Base-by-base conservation (phyloP, 2,329 filamentous ascomycete genomes). In the Talaromyces sp. region DNA sequence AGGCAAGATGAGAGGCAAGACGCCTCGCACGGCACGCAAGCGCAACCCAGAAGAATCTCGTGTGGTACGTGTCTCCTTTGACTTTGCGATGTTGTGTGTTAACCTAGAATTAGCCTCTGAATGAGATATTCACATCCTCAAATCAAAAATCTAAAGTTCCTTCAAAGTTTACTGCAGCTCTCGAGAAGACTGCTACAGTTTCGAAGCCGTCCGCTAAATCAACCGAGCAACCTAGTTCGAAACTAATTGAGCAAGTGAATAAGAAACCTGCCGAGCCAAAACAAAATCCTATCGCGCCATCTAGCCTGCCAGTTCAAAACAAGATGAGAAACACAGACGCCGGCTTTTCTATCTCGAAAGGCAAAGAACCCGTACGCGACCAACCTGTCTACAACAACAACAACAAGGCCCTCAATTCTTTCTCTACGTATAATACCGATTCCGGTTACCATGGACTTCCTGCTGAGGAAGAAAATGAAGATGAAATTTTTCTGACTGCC, bases 391-490 rank as follows among this genome's bases (percentile, higher is more conserved):
- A n/a, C n/a, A n/a, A n/a, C 58, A 46, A 43, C n/a, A 46, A 46
- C 10, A 68, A 61, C 35, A 68, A 71, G 46, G 71, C 71, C 43
- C 61, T 73, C 62, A 77, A 75, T 65, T 75, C 75, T 1, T 74
- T 75, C 59, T 67, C 72, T 1, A 71, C 72, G 54, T 74, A 73
- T 51, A 77, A 78, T 57, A 75, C 75, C 4, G 77, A 79, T 63
- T 80, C 79, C 0, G 79, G 78, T 10, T 80, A 80, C 59, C 77
- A 80, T 70, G 77, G 76, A 46, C 75, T 79, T 70, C 68, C 70
- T 35, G 74, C 76, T 54, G 48, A 52, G 6, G 48, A 51, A 50
- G 43, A 48, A 48, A 71, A 74, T 46, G 75, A 75, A 21, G 72
- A 75, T 52, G 65, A 75, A 61, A 72, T 76, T 57, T 59, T 74